Percentiles rank a stretch among this genome's conserved stretches.
These are phyloP conservation scores for Thalassiosira mediterranea DNA, from an alignment of 352 stramenopile species.

Conservation along the genomic window DNA sequence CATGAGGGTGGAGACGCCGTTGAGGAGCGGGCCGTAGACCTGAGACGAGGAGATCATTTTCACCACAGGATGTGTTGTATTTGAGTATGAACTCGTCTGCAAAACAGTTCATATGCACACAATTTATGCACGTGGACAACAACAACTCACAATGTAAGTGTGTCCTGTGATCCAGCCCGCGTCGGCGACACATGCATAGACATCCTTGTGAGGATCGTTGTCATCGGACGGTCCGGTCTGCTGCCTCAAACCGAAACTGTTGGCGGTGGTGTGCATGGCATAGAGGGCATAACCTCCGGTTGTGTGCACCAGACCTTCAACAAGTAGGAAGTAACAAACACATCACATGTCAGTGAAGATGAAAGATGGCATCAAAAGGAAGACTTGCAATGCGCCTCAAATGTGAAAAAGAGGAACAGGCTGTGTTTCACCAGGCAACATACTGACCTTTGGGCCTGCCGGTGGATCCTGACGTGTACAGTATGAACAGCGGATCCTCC, in stretches of 20 bases:
- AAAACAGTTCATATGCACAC: too few species aligned
- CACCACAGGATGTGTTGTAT: too few species aligned
- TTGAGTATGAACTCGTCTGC: too few species aligned
- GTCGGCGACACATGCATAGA: constrained; percentile 94
- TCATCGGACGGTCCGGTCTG: constrained; percentile 64
- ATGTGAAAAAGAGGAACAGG: too few species aligned
- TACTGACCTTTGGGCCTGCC: constrained; percentile 90
- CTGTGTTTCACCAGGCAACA: constrained; percentile 83
- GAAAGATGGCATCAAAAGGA: too few species aligned
- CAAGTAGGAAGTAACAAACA: too few species aligned
- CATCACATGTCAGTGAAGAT: too few species aligned
- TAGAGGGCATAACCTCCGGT: constrained; percentile 92
- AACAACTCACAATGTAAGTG: constrained; percentile 83
- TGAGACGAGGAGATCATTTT: too few species aligned
- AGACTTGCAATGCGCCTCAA: too few species aligned
- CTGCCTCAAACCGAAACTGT: constrained; percentile 86
- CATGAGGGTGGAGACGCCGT: constrained; percentile 88
- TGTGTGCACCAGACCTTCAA: constrained; percentile 88
- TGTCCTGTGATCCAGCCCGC: constrained; percentile 90
- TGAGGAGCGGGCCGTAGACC: constrained; percentile 89
- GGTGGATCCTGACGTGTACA: constrained; percentile 97
- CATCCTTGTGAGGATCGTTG: constrained; percentile 82
- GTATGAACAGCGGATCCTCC: constrained; percentile 94
- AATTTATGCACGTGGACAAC: too few species aligned
- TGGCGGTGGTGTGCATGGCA: constrained; percentile 88